Percentiles rank a stretch among this genome's conserved stretches.
These are phyloP conservation scores for Lachancea quebecensis DNA, from an alignment of 805 yeast species.

Conservation along the genomic window DNA sequence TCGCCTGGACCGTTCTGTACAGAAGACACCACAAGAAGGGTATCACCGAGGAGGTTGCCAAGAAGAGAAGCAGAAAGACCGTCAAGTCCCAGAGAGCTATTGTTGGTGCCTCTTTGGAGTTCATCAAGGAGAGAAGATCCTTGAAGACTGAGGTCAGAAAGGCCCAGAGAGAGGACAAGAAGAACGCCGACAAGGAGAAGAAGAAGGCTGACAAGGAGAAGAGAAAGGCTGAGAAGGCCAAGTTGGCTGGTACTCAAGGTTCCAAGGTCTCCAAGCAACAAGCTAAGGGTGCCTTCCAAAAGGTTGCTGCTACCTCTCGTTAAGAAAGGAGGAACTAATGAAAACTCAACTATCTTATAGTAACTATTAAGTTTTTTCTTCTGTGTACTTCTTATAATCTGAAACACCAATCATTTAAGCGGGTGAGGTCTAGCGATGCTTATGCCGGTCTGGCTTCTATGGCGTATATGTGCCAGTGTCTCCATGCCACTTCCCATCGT, in stretches of 20 bases:
- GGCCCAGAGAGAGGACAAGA: conserved; percentile 92
- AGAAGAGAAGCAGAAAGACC: conserved; percentile 95
- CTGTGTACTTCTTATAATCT: conserved; percentile 9
- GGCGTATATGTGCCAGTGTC: neutral
- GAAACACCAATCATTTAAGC: conserved; percentile 2
- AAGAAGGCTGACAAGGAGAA: conserved; percentile 88
- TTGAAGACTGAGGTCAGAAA: conserved; percentile 95
- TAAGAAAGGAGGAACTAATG: conserved; percentile 33
- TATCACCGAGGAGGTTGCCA: conserved; percentile 95
- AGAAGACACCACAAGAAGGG: conserved; percentile 99
- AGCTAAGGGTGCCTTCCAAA: conserved; percentile 97
- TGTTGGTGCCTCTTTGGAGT: conserved; percentile 98
- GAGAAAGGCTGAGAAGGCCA: conserved; percentile 92
- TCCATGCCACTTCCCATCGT: too few species aligned
- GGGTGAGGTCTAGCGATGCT: neutral
- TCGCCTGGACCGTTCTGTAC: conserved; percentile 98
- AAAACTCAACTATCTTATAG: conserved; percentile 1
- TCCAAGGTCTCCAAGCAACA: conserved; percentile 86
- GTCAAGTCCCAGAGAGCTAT: conserved; percentile 98
- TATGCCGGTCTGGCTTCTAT: neutral
- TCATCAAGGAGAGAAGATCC: conserved; percentile 96
- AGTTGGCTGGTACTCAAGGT: conserved; percentile 69
- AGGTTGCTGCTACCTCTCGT: conserved; percentile 96
- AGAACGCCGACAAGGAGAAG: conserved; percentile 75
- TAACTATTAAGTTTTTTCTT: conserved; percentile 5